A percentile compares a stretch with the other conserved stretches of the same genome.
These are phyloP conservation scores for Vanderwaltozyma verrucispora DNA, from an alignment of 805 yeast genomes.

Conservation along the genomic window DNA sequence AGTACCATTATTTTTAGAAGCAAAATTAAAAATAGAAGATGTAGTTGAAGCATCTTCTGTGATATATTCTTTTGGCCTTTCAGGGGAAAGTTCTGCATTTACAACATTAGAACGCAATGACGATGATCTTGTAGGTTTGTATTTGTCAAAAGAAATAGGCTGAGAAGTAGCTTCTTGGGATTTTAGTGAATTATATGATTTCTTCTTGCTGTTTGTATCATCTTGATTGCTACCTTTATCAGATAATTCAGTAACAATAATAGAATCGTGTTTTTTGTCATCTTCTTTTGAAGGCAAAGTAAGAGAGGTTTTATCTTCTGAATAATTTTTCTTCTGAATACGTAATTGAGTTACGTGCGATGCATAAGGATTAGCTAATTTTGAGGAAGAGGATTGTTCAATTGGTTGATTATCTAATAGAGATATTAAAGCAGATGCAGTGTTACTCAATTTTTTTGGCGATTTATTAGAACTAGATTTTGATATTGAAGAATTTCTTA, in stretches of 20 bases:
- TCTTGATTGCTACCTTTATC: not conserved
- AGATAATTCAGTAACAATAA: not conserved
- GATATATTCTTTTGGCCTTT: conserved; percentile 1
- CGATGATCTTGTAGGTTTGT: conserved; percentile 31
- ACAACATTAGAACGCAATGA: conserved; percentile 28
- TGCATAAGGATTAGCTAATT: conserved; percentile 36
- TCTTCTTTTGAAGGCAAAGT: not conserved
- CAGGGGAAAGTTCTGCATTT: conserved; percentile 11
- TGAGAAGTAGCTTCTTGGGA: not conserved
- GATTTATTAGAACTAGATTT: not conserved
- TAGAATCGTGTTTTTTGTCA: not conserved
- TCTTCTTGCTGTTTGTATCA: not conserved
- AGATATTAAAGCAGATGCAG: conserved; percentile 41
- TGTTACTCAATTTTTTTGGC: conserved; percentile 31
- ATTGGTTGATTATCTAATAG: conserved; percentile 27
- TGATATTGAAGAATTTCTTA: not conserved
- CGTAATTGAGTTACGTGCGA: conserved; percentile 5
- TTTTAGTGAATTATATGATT: conserved; percentile 1
- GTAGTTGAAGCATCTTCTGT: not conserved
- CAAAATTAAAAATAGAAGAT: no score
- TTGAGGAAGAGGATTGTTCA: conserved; percentile 7
- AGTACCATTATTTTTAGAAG: no score
- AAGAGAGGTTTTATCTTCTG: not conserved
- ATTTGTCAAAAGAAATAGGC: conserved; percentile 15
- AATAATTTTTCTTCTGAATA: conserved; percentile 2